phyloP scores from a whole-genome alignment of 2,329 filamentous ascomycete species.

The Chaetothyriales sp. region DNA sequence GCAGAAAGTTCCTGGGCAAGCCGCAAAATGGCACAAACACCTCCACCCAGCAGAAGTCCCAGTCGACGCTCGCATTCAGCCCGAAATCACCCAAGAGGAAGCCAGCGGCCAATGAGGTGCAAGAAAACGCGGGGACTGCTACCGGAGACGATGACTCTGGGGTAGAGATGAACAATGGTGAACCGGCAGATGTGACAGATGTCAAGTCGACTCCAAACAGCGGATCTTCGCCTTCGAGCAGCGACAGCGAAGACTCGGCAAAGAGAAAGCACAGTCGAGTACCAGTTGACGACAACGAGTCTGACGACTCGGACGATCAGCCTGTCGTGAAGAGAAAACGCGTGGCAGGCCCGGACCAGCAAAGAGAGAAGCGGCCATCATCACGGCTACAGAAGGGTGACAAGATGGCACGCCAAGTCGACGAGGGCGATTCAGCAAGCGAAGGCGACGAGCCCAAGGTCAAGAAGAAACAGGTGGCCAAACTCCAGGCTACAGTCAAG shows the following conservation, averaged over 20 bases:
- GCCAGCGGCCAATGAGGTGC: slow-evolving; percentile 15
- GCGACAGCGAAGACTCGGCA: slow-evolving; percentile 15
- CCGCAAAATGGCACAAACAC: slow-evolving; percentile 48
- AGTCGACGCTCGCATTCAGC: slow-evolving; percentile 21
- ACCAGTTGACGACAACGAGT: slow-evolving; percentile 26
- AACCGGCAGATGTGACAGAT: slow-evolving; percentile 2
- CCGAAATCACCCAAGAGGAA: slow-evolving; percentile 20
- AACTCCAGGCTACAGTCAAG: slow-evolving; percentile 64
- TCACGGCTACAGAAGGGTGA: slow-evolving; percentile 4
- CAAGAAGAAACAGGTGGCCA: slow-evolving; percentile 62
- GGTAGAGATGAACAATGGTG: slow-evolving; percentile 21
- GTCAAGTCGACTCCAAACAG: slow-evolving; percentile 7
- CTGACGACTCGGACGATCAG: slow-evolving; percentile 42
- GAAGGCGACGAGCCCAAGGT: slow-evolving; percentile 50
- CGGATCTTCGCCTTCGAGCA: slow-evolving; percentile 7
- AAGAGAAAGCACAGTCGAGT: slow-evolving; percentile 28
- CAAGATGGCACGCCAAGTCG: slow-evolving; percentile 21
- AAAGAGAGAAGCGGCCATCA: slow-evolving; percentile 14
- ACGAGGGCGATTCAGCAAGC: slow-evolving; percentile 29
- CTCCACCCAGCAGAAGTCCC: slow-evolving; percentile 26
- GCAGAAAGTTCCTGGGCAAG: slow-evolving; percentile 72
- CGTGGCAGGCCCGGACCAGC: slow-evolving; percentile 18
- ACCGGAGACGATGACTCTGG: slow-evolving; percentile 9
- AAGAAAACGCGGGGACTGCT: slow-evolving; percentile 5
- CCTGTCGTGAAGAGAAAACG: slow-evolving; percentile 45